Base-by-base conservation (phyloP, 169 alveolate genomes). In the Amoebophrya sp. region DNA sequence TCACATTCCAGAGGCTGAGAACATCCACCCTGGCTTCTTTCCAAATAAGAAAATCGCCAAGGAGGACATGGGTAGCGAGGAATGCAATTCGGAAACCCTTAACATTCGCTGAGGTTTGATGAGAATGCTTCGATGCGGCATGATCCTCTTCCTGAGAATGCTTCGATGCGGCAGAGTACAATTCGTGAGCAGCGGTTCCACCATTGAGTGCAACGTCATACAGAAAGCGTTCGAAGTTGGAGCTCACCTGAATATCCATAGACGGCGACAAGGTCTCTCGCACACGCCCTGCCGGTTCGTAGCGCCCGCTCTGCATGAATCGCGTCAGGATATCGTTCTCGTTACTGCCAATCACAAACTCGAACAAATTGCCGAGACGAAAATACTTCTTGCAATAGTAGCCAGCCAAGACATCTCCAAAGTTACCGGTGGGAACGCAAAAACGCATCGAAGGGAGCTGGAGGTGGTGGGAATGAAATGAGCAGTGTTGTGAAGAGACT, bases 391-490 rank as follows among this genome's bases (percentile, higher is more conserved):
- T 54, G 65, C 92, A 91, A 23, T 90, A 91, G 90, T 53, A 91
- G 26, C 91, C 92, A 33, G 92, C 93, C 65, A 93, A 91, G 24
- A 93, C 91, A 54, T 93, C 89, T 0, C 95, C 95, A 47, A 93
- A 93, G 39, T 93, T 93, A 34, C 95, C 95, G 0, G 95, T 93
- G 14, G 95, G 95, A 23, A 93, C 95, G 36, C 36, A 41, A 39
- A 93, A 47, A 40, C 78, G 91, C 78, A 47, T 78, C 40, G 0
- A 23, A 18, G 55, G 41, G n/a, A n/a, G n/a, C n/a, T n/a, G n/a
- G n/a, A n/a, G n/a, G n/a, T n/a, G n/a, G n/a, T n/a, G n/a, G n/a
- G n/a, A n/a, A n/a, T n/a, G n/a, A n/a, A n/a, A n/a, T n/a, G n/a
- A n/a, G n/a, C n/a, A n/a, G n/a, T n/a, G n/a, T n/a, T n/a, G n/a